Percentiles rank a stretch among this genome's conserved stretches.
phyloP scores from a whole-genome alignment of 768 basidiomycete genomes.

The Leccinum uliginosum region DNA sequence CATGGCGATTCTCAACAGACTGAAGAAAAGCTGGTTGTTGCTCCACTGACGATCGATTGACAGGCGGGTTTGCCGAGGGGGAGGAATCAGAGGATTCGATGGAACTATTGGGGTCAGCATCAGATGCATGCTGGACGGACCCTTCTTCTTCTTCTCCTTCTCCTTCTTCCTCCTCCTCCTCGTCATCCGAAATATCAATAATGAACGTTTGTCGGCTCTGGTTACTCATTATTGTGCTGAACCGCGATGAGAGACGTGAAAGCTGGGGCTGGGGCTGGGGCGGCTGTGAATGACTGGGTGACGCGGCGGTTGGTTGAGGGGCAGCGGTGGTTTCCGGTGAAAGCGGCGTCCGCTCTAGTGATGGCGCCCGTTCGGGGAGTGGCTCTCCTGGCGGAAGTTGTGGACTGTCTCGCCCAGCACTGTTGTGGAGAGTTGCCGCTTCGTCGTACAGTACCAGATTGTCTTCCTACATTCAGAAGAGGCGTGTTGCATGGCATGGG shows the following conservation, averaged over 20 bases:
- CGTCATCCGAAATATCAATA: constrained; percentile 31
- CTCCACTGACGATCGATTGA: constrained; percentile 1
- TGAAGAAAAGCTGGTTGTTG: constrained; percentile 1
- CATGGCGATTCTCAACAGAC: neutral
- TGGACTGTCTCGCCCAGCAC: neutral
- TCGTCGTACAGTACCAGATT: constrained; percentile 7
- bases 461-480: constrained; percentile 14
- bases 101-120: neutral
- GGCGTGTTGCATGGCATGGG: constrained; percentile 8
- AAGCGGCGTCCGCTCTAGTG: neutral
- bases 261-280: constrained; percentile 5
- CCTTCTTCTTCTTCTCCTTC: constrained; percentile 20
- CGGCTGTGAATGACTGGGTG: neutral
- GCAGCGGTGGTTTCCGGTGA: constrained; percentile 7
- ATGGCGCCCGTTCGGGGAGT: neutral
- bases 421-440: neutral
- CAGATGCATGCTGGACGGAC: neutral
- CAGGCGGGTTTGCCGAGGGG: neutral
- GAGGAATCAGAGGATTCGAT: constrained; percentile 1
- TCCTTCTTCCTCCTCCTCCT: constrained; percentile 20
- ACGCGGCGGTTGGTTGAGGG: neutral
- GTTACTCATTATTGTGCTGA: constrained; percentile 22
- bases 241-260: constrained; percentile 18
- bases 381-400: constrained; percentile 4
- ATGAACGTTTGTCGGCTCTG: constrained; percentile 25